These are phyloP conservation scores for Trichoderma koningii DNA, from an alignment of 2,329 filamentous ascomycete species.

Conservation along the genomic window DNA sequence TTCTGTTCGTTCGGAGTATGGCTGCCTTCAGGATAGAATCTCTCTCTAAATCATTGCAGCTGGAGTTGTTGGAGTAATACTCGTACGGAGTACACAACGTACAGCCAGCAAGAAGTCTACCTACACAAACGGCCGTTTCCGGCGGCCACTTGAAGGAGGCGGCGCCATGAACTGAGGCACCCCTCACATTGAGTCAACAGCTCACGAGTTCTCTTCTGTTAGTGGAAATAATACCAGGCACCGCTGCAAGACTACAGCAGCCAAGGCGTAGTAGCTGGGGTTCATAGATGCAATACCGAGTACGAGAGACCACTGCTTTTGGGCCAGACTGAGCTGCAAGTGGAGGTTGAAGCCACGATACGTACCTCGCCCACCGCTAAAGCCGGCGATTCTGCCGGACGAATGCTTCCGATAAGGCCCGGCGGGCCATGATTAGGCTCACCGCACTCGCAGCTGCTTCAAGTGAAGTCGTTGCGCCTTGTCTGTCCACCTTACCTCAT, in stretches of 20 bases:
- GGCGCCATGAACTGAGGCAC: slow-evolving; percentile 3
- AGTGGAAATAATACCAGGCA: too few species aligned
- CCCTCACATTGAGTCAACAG: too few species aligned
- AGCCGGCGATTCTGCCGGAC: slow-evolving; percentile 5
- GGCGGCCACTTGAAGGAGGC: slow-evolving; percentile 8
- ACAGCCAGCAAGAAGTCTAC: neutral
- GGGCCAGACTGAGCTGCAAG: too few species aligned
- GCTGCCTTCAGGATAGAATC: neutral
- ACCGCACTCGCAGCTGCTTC: slow-evolving; percentile 14
- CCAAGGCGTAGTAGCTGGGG: too few species aligned
- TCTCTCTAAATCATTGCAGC: neutral
- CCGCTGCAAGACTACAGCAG: too few species aligned
- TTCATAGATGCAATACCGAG: too few species aligned
- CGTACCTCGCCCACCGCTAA: neutral
- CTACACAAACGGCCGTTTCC: slow-evolving; percentile 12
- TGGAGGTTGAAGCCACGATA: too few species aligned
- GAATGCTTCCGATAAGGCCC: neutral
- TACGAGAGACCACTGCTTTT: too few species aligned
- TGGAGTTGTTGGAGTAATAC: neutral
- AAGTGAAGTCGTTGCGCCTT: neutral
- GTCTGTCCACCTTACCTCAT: neutral
- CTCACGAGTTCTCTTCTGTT: too few species aligned
- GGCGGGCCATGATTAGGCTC: neutral
- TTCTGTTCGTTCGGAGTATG: neutral
- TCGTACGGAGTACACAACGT: neutral